Conservation (phyloP, 345 rosid genomes). For the Populus nigra region DNA sequence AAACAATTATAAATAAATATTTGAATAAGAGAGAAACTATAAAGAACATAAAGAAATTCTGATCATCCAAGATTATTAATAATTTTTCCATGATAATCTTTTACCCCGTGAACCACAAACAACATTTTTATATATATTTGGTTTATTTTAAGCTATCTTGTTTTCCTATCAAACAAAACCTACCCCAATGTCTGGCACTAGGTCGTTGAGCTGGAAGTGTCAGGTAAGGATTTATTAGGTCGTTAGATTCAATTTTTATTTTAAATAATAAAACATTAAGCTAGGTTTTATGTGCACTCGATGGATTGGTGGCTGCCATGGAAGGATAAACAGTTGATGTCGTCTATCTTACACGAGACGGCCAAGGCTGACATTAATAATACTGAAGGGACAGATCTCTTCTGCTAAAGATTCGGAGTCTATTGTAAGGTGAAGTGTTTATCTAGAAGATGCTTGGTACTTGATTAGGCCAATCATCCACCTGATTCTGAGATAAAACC, state of each 20-base stretch:
- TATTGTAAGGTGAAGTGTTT: not conserved
- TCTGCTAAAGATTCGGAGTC: not conserved
- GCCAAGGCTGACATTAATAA: not conserved
- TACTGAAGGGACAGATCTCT: not conserved
- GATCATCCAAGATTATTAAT: too few relatives aligned
- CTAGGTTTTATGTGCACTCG: not conserved
- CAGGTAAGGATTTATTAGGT: conserved; percentile 8
- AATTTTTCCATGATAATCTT: too few relatives aligned
- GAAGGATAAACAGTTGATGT: conserved; percentile 11
- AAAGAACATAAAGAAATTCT: too few relatives aligned
- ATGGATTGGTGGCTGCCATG: conserved; percentile 18
- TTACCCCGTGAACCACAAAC: too few relatives aligned
- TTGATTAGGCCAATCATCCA: not conserved
- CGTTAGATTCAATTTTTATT: not conserved
- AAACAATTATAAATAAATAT: too few relatives aligned
- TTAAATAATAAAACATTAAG: not conserved
- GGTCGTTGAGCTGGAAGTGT: conserved; percentile 21
- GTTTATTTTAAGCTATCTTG: not conserved
- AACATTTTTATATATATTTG: too few relatives aligned
- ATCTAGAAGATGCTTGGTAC: not conserved
- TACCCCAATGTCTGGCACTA: not conserved
- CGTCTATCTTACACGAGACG: conserved; percentile 1
- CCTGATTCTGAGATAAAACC: not conserved
- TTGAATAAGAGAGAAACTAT: too few relatives aligned
- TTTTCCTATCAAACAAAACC: not conserved